A percentile compares a stretch with the other conserved stretches of the same genome.
phyloP scores from a whole-genome alignment of 73 alveolate genomes.

The Tetrahymena thermophila region DNA sequence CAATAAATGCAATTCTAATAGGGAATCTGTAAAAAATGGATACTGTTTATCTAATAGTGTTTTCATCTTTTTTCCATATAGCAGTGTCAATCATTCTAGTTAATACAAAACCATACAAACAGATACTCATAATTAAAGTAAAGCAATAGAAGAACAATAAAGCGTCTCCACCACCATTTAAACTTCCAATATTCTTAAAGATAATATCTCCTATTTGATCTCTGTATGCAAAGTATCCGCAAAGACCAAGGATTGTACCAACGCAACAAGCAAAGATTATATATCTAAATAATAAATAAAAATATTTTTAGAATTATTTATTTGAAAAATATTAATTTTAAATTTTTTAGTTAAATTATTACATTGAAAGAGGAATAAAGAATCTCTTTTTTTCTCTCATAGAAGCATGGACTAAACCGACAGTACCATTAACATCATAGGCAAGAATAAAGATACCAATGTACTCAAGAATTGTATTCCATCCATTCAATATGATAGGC shows the following conservation, averaged over 20 bases:
- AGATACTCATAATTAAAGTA: not conserved
- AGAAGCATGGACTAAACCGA: not conserved
- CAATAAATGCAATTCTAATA: not conserved
- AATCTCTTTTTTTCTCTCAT: not conserved
- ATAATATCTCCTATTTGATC: not conserved
- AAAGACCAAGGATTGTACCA: not conserved
- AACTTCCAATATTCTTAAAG: not conserved
- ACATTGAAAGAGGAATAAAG: not conserved
- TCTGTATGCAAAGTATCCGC: not conserved
- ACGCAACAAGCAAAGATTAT: not conserved
- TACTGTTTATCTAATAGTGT: not conserved
- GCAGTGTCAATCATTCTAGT: not conserved
- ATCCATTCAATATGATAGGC: not conserved
- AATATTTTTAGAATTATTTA: not conserved
- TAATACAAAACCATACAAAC: not conserved
- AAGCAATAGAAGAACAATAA: not conserved
- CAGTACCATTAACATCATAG: not conserved
- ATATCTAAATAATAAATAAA: not conserved
- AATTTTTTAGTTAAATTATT: not conserved
- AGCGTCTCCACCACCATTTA: not conserved
- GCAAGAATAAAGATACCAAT: not conserved
- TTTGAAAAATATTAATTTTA: no score
- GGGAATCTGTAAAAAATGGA: not conserved
- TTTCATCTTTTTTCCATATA: not conserved
- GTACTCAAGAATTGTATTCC: not conserved